These are phyloP conservation scores for Crithidia sp. DNA, from an alignment of 208 protist species.

Conservation along the genomic window DNA sequence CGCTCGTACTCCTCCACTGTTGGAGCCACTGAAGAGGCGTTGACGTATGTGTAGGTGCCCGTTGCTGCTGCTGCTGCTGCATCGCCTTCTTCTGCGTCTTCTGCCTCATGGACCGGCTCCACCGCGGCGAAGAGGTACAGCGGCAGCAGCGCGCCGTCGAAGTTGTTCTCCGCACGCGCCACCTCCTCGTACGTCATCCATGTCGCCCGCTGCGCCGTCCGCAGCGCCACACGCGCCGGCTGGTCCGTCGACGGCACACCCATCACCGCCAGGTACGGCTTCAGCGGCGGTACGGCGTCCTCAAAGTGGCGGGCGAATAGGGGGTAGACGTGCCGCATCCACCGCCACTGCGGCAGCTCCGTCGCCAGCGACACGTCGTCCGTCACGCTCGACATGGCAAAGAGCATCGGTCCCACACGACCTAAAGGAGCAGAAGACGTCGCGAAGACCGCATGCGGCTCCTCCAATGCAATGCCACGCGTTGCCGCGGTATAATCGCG, in stretches of 20 bases:
- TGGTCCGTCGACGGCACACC: slow-evolving; percentile 1
- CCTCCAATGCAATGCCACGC: background rate
- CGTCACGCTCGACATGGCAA: slow-evolving; percentile 27
- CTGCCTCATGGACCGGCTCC: background rate
- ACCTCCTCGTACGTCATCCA: slow-evolving; percentile 1
- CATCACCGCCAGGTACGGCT: slow-evolving; percentile 18
- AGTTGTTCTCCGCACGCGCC: background rate
- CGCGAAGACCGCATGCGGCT: slow-evolving; percentile 5
- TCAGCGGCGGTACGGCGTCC: background rate
- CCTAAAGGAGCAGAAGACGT: slow-evolving; percentile 18
- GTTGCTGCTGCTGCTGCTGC: too few species aligned
- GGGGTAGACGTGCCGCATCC: slow-evolving; percentile 11
- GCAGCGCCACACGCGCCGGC: background rate
- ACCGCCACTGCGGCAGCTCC: slow-evolving; percentile 25
- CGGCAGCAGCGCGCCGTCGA: slow-evolving; percentile 3
- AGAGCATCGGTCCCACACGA: slow-evolving; percentile 26
- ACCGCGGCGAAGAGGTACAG: slow-evolving; percentile 9
- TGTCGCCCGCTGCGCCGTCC: background rate
- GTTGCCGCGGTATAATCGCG: background rate
- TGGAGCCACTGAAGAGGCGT: background rate
- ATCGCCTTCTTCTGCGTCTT: background rate
- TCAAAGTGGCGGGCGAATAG: background rate
- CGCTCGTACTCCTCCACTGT: slow-evolving; percentile 2
- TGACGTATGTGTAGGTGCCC: background rate
- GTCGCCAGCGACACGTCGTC: slow-evolving; percentile 7